Percentiles rank a stretch among this genome's conserved stretches.
Conservation (phyloP, 305 asterid genomes). For the Lippia alba region DNA sequence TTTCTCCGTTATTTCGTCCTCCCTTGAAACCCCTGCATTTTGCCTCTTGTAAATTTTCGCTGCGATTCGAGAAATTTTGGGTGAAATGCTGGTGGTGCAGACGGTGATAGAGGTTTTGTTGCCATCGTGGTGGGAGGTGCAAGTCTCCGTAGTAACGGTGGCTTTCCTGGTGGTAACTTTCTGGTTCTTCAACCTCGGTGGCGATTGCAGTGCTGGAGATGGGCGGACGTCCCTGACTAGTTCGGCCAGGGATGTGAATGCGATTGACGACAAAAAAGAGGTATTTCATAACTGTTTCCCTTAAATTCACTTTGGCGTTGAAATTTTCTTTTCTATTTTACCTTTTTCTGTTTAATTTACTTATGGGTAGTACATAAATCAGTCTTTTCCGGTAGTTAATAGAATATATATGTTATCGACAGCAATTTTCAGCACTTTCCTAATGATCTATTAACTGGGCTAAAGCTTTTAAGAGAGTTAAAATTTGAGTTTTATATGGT, state of each 20-base stretch:
- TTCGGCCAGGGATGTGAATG: conserved; percentile 31
- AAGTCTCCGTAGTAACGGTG: conserved; percentile 71
- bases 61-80: conserved; percentile 29
- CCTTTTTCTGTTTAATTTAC: background rate
- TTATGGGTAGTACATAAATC: background rate
- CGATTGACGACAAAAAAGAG: conserved; percentile 49
- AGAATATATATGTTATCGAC: background rate
- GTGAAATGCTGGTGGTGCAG: conserved; percentile 49
- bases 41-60: background rate
- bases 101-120: conserved; percentile 52
- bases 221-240: conserved; percentile 40
- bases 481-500: background rate
- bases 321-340: too few relatives aligned
- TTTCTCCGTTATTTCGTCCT: conserved; percentile 6
- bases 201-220: conserved; percentile 34
- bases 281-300: conserved; percentile 25
- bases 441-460: background rate
- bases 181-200: conserved; percentile 59
- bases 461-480: conserved; percentile 4
- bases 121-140: conserved; percentile 94
- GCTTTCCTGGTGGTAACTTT: conserved; percentile 59
- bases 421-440: background rate
- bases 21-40: background rate
- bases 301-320: background rate
- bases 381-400: conserved; percentile 14